Percentiles rank a stretch among this genome's conserved stretches.
Conservation (phyloP, 2,329 filamentous ascomycete genomes). For the Xylariaceae sp. region DNA sequence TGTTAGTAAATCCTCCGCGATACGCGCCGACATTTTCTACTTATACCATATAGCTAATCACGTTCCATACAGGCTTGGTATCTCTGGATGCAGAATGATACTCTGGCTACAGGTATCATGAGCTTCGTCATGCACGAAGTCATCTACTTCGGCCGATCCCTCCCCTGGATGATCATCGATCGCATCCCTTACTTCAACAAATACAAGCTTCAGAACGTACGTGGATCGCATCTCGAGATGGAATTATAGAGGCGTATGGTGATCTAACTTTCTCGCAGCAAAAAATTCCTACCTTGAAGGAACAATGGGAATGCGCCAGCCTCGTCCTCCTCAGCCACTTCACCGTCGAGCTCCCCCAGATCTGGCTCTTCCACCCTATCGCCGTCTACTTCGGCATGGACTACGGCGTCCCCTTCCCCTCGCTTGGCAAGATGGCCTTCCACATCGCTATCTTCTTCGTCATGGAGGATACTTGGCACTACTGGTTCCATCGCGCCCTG, state of each 20-base stretch:
- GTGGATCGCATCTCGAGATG: constrained; percentile 24
- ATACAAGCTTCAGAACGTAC: constrained; percentile 89
- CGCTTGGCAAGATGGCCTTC: constrained; percentile 77
- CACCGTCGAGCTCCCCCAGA: constrained; percentile 96
- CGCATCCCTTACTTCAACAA: constrained; percentile 80
- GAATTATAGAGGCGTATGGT: too few species aligned
- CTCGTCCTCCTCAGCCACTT: constrained; percentile 94
- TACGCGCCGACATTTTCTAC: not conserved
- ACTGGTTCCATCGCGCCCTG: constrained; percentile 89
- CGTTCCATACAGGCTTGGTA: constrained; percentile 75
- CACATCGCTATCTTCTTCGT: constrained; percentile 95
- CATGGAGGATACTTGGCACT: constrained; percentile 96
- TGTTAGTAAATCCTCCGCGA: constrained; percentile 40
- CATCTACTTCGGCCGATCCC: constrained; percentile 86
- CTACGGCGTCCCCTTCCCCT: constrained; percentile 85
- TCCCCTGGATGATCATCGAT: constrained; percentile 94
- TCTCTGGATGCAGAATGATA: constrained; percentile 96
- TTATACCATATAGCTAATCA: not conserved
- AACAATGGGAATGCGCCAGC: constrained; percentile 92
- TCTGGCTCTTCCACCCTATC: constrained; percentile 98
- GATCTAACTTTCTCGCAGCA: constrained; percentile 32
- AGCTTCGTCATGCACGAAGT: constrained; percentile 93
- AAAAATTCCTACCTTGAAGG: constrained; percentile 87
- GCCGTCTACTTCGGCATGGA: constrained; percentile 88
- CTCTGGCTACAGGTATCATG: constrained; percentile 94